Evolutionary conservation across 2,329 filamentous ascomycete genomes (phyloP), one percentile per base, ranked within the genome.

Genomic region (Cordyceps fumosorosea): DNA sequence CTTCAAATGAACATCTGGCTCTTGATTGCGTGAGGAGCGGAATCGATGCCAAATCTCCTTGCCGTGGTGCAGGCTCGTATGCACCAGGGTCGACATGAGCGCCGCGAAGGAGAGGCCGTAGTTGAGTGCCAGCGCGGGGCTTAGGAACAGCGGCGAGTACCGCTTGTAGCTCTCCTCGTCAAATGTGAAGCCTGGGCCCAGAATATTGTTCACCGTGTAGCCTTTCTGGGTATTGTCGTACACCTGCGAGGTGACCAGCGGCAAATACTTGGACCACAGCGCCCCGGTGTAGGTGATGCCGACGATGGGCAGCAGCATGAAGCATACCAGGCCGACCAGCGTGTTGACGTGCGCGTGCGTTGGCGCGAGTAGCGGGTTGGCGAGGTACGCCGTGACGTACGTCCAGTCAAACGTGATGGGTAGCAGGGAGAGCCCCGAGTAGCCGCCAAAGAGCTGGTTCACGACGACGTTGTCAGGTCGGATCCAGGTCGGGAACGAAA

Each of bases 401-500:
- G 69, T 71, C 73, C 76, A 78, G 67, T 78, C 76, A 64, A 85
- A 84, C 0, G 81, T 83, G 14, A 84, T 76, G 6, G 82, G 82
- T 4, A 84, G 74, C 4, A 85, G 70, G 0, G 80, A 82, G 4
- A 84, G 69, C 1, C 82, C 82, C 2, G 80, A 82, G 66, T 74
- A 78, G 7, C 81, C 81, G 8, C 82, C 82, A 60, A 84, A 83
- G 8, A 84, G 68, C 69, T 84, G 81, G 67, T 84, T 85, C 51
- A 85, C 68, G 8, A 83, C 67, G 1, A 80, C 74, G 61, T 79
- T 82, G 52, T 84, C 73, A 3, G 83, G 83, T 40, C 77, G 78
- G 65, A 84, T 84, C 71, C 72, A 86, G 6, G 81, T 83, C 6
- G 79, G 73, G 66, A 82, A 85, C 5, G 81, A 81, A 67, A 86